Base-by-base conservation (phyloP, 352 stramenopile species). In the Pythium myriotylum region DNA sequence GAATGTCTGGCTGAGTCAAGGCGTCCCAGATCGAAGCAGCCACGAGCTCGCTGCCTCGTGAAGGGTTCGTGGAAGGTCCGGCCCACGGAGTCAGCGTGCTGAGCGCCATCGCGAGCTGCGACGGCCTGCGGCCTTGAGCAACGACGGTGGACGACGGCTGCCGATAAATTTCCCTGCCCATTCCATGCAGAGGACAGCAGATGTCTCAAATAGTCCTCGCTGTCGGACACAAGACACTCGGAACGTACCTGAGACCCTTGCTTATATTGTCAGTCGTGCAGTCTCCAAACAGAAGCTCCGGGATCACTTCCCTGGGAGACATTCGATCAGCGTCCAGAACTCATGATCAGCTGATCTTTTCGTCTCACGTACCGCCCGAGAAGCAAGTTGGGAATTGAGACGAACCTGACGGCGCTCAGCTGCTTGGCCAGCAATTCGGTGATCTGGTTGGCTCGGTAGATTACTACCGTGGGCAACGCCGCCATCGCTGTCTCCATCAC, bases 351-450 rank as follows among this genome's bases (percentile, higher is more conserved):
- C 20, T 42, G 8, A 32, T 20, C 3, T 16, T 41, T 49, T 43
- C 16, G 17, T 9, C 10, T 14, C 32, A 59, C 70, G 20, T 41
- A 89, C 79, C 70, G 72, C 41, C 77, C 77, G 5, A 87, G 67
- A 17, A 93, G 59, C 0, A 93, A 62, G 52, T 91, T 93, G 10
- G 84, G 84, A 17, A 93, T 59, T 7, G 84, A 91, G n/a, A 93
- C 81, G 49, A 84, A 91, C 3, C 67, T 64, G n/a, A 91, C 84
- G 9, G 80, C 74, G 22, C 77, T 79, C 19, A 91, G 58, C 12
- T 58, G 62, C 50, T 74, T 68, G 4, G 71, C 80, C 37, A 91
- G 65, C 52, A 76, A 57, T 49, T 89, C 81, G 0, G 84, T 91
- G 20, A 93, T 1, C 7, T 45, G 52, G 42, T 91, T 92, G 10